Evolutionary conservation across 2,329 filamentous ascomycete species (phyloP).

Genomic region (Hymenotorrendiella dingleyae): DNA sequence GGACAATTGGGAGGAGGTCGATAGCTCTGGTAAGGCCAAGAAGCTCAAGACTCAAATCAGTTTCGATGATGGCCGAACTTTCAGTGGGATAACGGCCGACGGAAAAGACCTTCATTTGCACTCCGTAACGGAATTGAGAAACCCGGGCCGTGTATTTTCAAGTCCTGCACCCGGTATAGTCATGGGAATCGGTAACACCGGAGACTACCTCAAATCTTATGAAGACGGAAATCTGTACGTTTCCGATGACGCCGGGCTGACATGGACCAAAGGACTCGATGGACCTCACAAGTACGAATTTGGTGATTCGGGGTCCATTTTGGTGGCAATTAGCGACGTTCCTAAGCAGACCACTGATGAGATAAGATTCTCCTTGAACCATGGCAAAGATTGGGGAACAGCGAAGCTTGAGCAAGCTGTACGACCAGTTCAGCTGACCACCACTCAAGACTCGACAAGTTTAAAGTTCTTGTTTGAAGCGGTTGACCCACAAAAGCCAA

Average conservation of each 20-base stretch:
- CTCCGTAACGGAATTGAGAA: constrained; percentile 79
- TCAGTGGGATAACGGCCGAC: constrained; percentile 63
- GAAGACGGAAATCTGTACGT: constrained; percentile 74
- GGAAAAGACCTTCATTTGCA: constrained; percentile 74
- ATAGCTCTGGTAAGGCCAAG: constrained; percentile 49
- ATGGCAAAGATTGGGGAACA: constrained; percentile 77
- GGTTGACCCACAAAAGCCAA: constrained; percentile 41
- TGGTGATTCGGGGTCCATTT: constrained; percentile 83
- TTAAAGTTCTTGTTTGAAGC: constrained; percentile 82
- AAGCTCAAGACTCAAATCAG: constrained; percentile 77
- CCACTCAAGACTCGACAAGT: constrained; percentile 86
- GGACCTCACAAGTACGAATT: constrained; percentile 95
- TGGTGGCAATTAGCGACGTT: constrained; percentile 72
- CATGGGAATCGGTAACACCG: constrained; percentile 91
- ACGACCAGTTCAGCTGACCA: constrained; percentile 69
- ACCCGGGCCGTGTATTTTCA: constrained; percentile 82
- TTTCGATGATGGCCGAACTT: constrained; percentile 91
- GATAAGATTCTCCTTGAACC: constrained; percentile 75
- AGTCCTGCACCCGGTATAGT: constrained; percentile 89
- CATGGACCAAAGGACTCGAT: constrained; percentile 69
- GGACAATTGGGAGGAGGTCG: constrained; percentile 74
- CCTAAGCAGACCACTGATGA: constrained; percentile 46
- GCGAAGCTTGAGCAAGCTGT: constrained; percentile 67
- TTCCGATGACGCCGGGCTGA: constrained; percentile 84
- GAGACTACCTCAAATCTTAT: constrained; percentile 65